phyloP scores from a whole-genome alignment of 169 alveolate genomes.

The Plasmodium billcollinsi region DNA sequence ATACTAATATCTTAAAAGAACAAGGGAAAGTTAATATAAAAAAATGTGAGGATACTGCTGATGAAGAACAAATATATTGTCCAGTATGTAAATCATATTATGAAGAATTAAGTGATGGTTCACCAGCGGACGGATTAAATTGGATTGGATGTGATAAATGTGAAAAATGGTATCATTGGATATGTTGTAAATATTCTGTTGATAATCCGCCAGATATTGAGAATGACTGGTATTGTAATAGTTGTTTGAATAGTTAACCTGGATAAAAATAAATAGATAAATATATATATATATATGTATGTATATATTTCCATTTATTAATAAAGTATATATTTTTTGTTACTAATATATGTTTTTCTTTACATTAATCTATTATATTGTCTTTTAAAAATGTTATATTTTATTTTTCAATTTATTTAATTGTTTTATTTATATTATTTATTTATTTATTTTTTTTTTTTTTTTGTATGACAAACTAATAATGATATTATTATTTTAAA shows the following conservation, averaged over 20 bases:
- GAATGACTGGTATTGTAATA: constrained; percentile 68
- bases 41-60: constrained; percentile 77
- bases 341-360: no score
- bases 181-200: constrained; percentile 79
- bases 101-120: constrained; percentile 85
- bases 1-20: constrained; percentile 74
- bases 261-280: no score
- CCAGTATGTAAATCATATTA: constrained; percentile 85
- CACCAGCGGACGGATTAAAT: constrained; percentile 88
- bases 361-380: no score
- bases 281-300: no score
- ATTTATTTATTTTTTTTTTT: no score
- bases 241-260: constrained; percentile 39
- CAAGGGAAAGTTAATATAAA: constrained; percentile 76
- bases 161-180: constrained; percentile 87
- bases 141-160: constrained; percentile 89
- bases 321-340: no score
- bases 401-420: no score
- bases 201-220: constrained; percentile 76
- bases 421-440: no score
- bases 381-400: no score
- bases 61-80: constrained; percentile 82
- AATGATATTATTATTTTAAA: no score
- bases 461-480: no score
- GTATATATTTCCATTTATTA: no score